Conservation (phyloP, 2,329 filamentous ascomycete species). For the Xylariaceae sp. region DNA sequence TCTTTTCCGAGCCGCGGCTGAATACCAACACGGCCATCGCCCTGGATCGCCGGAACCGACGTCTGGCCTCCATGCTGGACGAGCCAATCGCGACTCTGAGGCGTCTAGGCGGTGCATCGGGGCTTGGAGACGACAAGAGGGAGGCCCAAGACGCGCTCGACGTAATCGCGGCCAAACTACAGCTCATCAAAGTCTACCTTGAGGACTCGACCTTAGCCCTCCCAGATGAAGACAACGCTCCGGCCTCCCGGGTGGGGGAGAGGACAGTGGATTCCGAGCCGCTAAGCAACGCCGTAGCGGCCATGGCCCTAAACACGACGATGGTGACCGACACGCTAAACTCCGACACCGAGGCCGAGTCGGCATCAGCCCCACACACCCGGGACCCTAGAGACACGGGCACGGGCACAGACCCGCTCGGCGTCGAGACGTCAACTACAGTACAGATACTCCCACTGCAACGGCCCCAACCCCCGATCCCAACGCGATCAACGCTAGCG, state of each 20-base stretch:
- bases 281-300: slow-evolving; percentile 28
- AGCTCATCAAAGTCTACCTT: slow-evolving; percentile 60
- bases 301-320: slow-evolving; percentile 26
- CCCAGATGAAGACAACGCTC: slow-evolving; percentile 35
- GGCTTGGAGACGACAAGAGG: slow-evolving; percentile 42
- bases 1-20: slow-evolving; percentile 34
- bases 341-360: slow-evolving; percentile 3
- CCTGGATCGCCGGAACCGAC: slow-evolving; percentile 62
- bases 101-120: slow-evolving; percentile 48
- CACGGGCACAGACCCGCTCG: slow-evolving; percentile 27
- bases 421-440: slow-evolving; percentile 18
- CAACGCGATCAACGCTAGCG: slow-evolving; percentile 62
- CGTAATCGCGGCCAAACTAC: slow-evolving; percentile 57
- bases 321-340: slow-evolving; percentile 20
- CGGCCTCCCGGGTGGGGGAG: slow-evolving; percentile 11
- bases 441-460: slow-evolving; percentile 31
- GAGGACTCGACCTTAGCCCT: slow-evolving; percentile 55
- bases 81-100: slow-evolving; percentile 62
- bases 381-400: slow-evolving; percentile 13
- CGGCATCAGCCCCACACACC: background rate
- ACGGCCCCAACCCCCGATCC: slow-evolving; percentile 43
- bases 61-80: slow-evolving; percentile 64
- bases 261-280: slow-evolving; percentile 21
- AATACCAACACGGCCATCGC: slow-evolving; percentile 29
- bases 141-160: slow-evolving; percentile 53